A percentile compares a stretch with the other conserved stretches of the same genome.
These are phyloP conservation scores for Maudiozyma serrabonitensis DNA, from an alignment of 805 yeast species.

Conservation along the genomic window DNA sequence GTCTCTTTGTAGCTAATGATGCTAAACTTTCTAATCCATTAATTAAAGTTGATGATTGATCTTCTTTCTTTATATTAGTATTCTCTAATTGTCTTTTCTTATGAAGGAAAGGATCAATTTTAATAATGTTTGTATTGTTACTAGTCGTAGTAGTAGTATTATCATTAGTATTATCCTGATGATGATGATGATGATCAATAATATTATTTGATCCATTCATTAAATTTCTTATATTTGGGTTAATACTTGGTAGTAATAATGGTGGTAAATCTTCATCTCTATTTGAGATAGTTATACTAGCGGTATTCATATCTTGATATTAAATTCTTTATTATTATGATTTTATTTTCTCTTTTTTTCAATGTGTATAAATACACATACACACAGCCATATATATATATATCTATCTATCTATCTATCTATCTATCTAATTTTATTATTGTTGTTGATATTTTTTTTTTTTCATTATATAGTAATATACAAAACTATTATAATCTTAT, in stretches of 20 bases:
- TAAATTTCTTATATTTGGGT: background rate
- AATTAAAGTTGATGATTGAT: background rate
- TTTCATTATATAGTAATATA: too few species aligned
- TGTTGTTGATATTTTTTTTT: too few species aligned
- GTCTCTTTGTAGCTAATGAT: constrained; percentile 15
- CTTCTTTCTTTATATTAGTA: background rate
- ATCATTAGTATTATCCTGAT: background rate
- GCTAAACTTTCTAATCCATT: constrained; percentile 15
- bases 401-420: too few species aligned
- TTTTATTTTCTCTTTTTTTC: too few species aligned
- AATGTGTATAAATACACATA: too few species aligned
- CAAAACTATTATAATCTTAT: too few species aligned
- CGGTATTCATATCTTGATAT: background rate
- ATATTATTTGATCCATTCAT: background rate
- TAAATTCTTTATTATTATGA: too few species aligned
- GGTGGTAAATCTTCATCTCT: constrained; percentile 24
- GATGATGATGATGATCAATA: background rate
- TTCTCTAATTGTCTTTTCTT: constrained; percentile 1
- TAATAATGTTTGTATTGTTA: background rate
- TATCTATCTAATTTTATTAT: too few species aligned
- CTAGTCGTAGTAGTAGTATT: background rate
- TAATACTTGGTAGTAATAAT: constrained; percentile 20
- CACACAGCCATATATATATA: too few species aligned
- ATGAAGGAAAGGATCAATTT: background rate
- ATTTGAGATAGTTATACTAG: constrained; percentile 22